Evolutionary conservation across 805 yeast species (phyloP).

Genomic region (Starmerella riodocensis): DNA sequence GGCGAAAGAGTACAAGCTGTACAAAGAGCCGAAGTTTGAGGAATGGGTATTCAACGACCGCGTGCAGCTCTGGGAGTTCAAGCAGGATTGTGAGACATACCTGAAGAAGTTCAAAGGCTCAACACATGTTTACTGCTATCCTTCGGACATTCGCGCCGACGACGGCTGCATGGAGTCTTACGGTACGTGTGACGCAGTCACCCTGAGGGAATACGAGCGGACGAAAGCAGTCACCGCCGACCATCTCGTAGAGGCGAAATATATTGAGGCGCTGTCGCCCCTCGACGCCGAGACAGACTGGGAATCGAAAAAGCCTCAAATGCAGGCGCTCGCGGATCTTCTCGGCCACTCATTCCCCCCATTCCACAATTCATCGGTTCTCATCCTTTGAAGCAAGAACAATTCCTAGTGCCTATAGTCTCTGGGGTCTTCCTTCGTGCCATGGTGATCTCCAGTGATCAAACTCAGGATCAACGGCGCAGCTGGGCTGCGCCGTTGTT

Average conservation of each 20-base stretch:
- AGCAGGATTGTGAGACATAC: conserved; percentile 7
- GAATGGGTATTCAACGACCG: conserved; percentile 15
- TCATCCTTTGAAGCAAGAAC: too few relatives aligned
- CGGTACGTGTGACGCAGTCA: conserved; percentile 12
- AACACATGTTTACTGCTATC: conserved; percentile 11
- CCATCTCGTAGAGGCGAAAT: conserved; percentile 3
- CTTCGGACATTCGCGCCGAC: conserved; percentile 1
- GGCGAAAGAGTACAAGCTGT: conserved; percentile 29
- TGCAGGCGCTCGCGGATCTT: conserved; percentile 1
- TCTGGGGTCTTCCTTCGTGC: too few relatives aligned
- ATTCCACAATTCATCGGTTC: too few relatives aligned
- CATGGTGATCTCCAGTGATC: too few relatives aligned
- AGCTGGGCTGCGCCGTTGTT: too few relatives aligned
- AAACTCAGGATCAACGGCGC: too few relatives aligned
- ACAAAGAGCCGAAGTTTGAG: conserved; percentile 18
- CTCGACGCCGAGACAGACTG: not conserved
- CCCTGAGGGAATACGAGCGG: conserved; percentile 3
- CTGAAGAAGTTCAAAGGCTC: not conserved
- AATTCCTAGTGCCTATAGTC: too few relatives aligned
- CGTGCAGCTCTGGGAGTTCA: conserved; percentile 17
- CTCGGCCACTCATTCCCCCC: conserved; percentile 1
- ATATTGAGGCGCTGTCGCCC: not conserved
- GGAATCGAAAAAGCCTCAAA: not conserved
- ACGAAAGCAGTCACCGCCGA: conserved; percentile 6
- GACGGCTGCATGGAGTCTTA: conserved; percentile 4